A percentile compares a stretch with the other conserved stretches of the same genome.
These are phyloP conservation scores for Penicillium steckii DNA, from an alignment of 495 filamentous ascomycete species.

Conservation along the genomic window DNA sequence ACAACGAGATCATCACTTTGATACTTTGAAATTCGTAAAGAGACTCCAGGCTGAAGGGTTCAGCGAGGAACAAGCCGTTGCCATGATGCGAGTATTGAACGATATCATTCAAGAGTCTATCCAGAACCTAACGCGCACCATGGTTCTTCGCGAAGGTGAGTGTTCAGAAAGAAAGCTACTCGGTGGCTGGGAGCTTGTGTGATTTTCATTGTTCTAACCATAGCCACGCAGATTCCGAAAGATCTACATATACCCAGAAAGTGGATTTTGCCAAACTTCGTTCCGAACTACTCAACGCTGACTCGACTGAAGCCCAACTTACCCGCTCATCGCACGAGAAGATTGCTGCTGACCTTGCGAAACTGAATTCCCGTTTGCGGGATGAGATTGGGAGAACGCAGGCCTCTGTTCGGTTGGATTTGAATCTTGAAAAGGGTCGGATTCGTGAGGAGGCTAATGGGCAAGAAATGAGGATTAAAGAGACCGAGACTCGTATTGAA, in stretches of 20 bases:
- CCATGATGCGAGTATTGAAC: slow-evolving; percentile 95
- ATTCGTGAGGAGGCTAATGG: slow-evolving; percentile 96
- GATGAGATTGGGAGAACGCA: slow-evolving; percentile 95
- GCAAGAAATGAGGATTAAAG: slow-evolving; percentile 97
- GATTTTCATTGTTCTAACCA: too few species aligned
- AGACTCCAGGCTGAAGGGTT: slow-evolving; percentile 88
- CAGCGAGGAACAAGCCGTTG: slow-evolving; percentile 89
- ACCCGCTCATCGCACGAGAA: slow-evolving; percentile 90
- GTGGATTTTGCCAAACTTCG: slow-evolving; percentile 99
- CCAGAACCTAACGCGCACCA: slow-evolving; percentile 95
- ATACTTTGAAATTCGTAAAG: slow-evolving; percentile 96
- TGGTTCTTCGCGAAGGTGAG: slow-evolving; percentile 90
- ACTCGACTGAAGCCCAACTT: slow-evolving; percentile 84
- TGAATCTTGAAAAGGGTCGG: slow-evolving; percentile 95
- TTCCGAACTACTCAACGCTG: slow-evolving; percentile 85
- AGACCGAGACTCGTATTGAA: slow-evolving; percentile 98
- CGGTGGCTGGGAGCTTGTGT: too few species aligned
- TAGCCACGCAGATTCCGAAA: slow-evolving; percentile 45
- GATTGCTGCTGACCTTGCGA: slow-evolving; percentile 89
- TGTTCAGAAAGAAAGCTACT: too few species aligned
- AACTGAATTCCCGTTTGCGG: slow-evolving; percentile 80
- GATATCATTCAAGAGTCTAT: slow-evolving; percentile 98
- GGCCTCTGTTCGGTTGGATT: slow-evolving; percentile 82
- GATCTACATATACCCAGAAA: slow-evolving; percentile 93
- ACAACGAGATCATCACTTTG: slow-evolving; percentile 87